Percentiles rank a stretch among this genome's conserved stretches.
Conservation (phyloP, 805 yeast genomes). For the Suhomyces sp. region DNA sequence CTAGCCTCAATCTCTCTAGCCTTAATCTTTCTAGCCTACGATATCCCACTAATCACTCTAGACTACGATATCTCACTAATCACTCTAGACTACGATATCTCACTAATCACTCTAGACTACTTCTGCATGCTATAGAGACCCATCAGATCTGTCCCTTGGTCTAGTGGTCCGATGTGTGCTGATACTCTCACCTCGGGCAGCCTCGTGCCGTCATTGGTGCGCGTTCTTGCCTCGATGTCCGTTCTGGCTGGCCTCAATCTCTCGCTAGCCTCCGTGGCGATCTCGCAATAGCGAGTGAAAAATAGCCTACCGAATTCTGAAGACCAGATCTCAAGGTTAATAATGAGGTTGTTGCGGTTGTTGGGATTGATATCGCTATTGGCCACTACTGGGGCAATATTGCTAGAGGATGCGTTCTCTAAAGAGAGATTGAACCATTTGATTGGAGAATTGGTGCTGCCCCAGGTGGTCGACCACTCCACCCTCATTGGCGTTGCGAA, state of each 20-base stretch:
- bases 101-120: no score
- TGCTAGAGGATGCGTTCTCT: conserved; percentile 51
- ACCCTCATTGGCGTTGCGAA: conserved; percentile 15
- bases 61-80: no score
- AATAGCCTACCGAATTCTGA: neutral
- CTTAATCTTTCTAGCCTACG: no score
- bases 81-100: no score
- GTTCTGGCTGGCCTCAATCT: no score
- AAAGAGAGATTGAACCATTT: conserved; percentile 51
- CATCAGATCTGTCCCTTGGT: no score
- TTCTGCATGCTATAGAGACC: no score
- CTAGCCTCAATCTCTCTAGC: neutral
- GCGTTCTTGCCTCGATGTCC: no score
- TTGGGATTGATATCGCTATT: neutral
- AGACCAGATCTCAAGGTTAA: neutral
- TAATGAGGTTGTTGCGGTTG: neutral
- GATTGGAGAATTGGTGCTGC: conserved; percentile 6
- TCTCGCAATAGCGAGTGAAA: neutral
- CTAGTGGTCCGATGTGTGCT: no score
- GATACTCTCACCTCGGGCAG: no score
- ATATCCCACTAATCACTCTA: no score
- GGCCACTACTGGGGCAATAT: conserved; percentile 17
- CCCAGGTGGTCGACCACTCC: conserved; percentile 16
- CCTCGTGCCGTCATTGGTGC: no score
- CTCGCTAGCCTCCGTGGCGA: neutral